Percentiles rank a stretch among this genome's conserved stretches.
These are phyloP conservation scores for Simplicillium sp. DNA, from an alignment of 2,329 filamentous ascomycete genomes.

Conservation along the genomic window DNA sequence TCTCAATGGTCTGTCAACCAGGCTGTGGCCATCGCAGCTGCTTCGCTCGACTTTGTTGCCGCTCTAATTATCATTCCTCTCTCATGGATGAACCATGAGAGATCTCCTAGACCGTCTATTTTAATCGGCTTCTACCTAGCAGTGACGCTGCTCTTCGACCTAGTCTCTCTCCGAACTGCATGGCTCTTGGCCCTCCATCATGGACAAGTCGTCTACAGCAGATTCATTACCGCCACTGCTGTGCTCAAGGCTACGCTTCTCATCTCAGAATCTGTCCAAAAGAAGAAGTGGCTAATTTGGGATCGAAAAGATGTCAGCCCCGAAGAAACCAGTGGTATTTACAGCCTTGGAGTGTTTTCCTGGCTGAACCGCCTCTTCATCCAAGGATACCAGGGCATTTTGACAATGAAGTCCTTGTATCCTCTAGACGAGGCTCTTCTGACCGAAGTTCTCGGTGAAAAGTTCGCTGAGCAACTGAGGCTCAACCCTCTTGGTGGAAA, in stretches of 20 bases:
- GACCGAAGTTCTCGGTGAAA: not conserved
- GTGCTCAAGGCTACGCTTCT: not conserved
- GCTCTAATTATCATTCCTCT: not conserved
- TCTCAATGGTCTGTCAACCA: not conserved
- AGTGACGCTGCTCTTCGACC: not conserved
- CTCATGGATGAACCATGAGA: not conserved
- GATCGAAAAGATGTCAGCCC: not conserved
- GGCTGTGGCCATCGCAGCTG: not conserved
- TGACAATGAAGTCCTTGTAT: not conserved
- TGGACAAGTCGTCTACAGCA: not conserved
- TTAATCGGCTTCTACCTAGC: not conserved
- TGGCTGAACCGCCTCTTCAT: not conserved
- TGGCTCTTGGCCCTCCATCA: not conserved
- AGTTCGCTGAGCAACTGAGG: not conserved
- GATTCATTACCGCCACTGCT: not conserved
- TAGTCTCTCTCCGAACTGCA: not conserved
- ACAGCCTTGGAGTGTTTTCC: not conserved
- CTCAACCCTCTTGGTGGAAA: not conserved
- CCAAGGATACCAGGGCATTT: not conserved
- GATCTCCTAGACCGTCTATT: not conserved
- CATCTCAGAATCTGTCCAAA: constrained; percentile 1
- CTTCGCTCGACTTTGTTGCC: not conserved
- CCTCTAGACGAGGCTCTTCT: not conserved
- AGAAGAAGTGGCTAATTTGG: not conserved
- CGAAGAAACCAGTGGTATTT: not conserved